phyloP scores from a whole-genome alignment of 345 rosid genomes.

The Linum tenue region DNA sequence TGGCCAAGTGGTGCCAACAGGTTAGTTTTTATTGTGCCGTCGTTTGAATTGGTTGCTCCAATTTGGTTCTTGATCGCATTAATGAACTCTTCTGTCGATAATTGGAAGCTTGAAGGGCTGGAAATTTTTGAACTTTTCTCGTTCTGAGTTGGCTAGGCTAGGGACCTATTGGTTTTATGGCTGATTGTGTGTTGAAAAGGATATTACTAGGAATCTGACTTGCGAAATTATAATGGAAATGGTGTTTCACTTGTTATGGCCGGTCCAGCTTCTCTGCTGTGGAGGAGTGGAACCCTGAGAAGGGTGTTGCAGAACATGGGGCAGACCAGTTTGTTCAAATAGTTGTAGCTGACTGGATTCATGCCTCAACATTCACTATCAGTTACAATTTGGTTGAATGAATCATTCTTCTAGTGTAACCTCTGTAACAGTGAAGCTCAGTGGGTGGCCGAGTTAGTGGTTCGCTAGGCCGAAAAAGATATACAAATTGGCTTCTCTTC shows the following conservation, averaged over 20 bases:
- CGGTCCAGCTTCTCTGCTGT: neutral
- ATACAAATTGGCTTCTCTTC: neutral
- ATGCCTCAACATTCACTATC: neutral
- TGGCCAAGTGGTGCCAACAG: slow-evolving; percentile 99
- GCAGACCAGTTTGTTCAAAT: neutral
- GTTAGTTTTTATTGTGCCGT: slow-evolving; percentile 23
- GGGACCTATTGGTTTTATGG: neutral
- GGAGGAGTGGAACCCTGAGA: neutral
- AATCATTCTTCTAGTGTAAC: neutral
- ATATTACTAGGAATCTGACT: neutral
- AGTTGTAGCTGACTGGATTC: neutral
- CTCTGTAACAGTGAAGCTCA: neutral
- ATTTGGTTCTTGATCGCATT: neutral
- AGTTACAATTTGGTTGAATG: neutral
- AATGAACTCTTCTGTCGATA: neutral
- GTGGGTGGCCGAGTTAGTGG: neutral
- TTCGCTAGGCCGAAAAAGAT: neutral
- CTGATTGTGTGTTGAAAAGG: neutral
- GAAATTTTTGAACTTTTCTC: neutral
- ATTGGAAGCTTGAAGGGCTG: too few species aligned
- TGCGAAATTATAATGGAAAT: neutral
- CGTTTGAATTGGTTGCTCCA: neutral
- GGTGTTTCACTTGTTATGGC: neutral
- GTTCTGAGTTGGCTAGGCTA: neutral
- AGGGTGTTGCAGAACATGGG: neutral